Percentiles rank a stretch among this genome's conserved stretches.
phyloP scores from a whole-genome alignment of 1,284 basidiomycete species.

The Tilletia caries region DNA sequence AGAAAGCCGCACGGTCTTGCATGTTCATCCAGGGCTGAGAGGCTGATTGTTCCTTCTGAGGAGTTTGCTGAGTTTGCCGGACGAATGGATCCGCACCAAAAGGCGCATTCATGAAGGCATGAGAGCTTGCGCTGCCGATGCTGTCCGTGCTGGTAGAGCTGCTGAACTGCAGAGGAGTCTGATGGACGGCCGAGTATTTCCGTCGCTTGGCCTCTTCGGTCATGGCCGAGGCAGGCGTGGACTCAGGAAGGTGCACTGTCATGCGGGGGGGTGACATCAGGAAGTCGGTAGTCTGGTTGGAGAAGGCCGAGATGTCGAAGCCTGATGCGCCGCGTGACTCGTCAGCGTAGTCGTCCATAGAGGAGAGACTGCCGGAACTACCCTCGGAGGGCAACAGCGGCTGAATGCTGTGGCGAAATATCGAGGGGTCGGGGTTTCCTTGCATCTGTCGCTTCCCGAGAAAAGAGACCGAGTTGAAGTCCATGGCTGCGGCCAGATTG shows the following conservation, averaged over 20 bases:
- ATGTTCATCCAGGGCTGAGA: slow-evolving; percentile 9
- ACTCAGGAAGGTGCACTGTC: slow-evolving; percentile 26
- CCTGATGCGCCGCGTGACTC: slow-evolving; percentile 23
- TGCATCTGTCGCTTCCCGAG: slow-evolving; percentile 29
- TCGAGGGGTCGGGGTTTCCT: slow-evolving; percentile 24
- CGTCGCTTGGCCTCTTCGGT: slow-evolving; percentile 38
- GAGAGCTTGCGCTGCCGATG: slow-evolving; percentile 11
- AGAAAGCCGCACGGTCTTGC: slow-evolving; percentile 8
- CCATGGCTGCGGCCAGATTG: slow-evolving; percentile 26
- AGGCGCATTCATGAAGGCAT: slow-evolving; percentile 17
- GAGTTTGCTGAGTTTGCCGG: slow-evolving; percentile 9
- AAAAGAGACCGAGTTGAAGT: slow-evolving; percentile 26
- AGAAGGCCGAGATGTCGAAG: slow-evolving; percentile 18
- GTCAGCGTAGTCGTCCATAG: slow-evolving; percentile 19
- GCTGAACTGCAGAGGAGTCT: background rate
- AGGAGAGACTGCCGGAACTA: slow-evolving; percentile 17
- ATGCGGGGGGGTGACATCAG: slow-evolving; percentile 46
- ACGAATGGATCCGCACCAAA: slow-evolving; percentile 22
- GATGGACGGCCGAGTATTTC: slow-evolving; percentile 25
- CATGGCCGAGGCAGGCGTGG: slow-evolving; percentile 19
- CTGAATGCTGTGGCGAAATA: slow-evolving; percentile 43
- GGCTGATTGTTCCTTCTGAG: background rate
- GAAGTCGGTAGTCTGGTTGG: slow-evolving; percentile 26
- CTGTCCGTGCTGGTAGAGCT: background rate
- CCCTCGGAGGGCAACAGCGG: slow-evolving; percentile 28